Percentiles rank a stretch among this genome's conserved stretches.
Conservation (phyloP, 495 filamentous ascomycete species). For the Amphirosellinia nigrospora region DNA sequence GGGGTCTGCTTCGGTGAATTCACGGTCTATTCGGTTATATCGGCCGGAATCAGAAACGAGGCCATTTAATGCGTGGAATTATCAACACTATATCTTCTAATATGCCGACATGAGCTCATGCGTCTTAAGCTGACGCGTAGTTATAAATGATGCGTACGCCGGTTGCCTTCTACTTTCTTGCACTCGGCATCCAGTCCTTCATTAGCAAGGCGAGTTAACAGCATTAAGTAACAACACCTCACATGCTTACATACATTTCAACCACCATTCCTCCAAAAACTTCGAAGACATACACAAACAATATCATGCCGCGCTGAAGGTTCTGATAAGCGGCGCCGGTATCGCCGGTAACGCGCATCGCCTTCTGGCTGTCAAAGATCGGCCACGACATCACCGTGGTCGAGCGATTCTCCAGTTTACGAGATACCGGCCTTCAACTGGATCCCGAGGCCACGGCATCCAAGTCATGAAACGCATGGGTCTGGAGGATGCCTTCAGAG, state of each 20-base stretch:
- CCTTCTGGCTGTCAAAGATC: conserved; percentile 59
- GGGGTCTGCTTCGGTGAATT: conserved; percentile 16
- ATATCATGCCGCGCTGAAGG: conserved; percentile 38
- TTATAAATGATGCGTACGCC: conserved; percentile 4
- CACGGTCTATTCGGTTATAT: conserved; percentile 22
- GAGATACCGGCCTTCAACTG: conserved; percentile 55
- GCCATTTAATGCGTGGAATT: no score
- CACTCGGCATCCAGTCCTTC: background rate
- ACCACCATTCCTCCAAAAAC: background rate
- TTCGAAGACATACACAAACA: background rate
- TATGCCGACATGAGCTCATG: background rate
- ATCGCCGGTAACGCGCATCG: conserved; percentile 52
- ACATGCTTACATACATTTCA: background rate
- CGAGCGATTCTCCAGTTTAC: conserved; percentile 54
- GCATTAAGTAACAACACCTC: background rate
- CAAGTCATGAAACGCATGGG: conserved; percentile 59
- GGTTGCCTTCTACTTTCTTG: background rate
- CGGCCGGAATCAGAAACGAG: background rate
- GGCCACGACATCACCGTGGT: conserved; percentile 59
- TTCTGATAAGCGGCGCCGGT: conserved; percentile 57
- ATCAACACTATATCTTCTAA: background rate
- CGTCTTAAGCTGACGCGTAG: background rate
- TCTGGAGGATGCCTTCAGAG: conserved; percentile 52
- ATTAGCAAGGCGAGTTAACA: background rate
- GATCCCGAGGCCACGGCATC: conserved; percentile 55